Percentiles rank a stretch among this genome's conserved stretches.
Conservation (phyloP, 805 yeast genomes). For the Starmerella apicola region DNA sequence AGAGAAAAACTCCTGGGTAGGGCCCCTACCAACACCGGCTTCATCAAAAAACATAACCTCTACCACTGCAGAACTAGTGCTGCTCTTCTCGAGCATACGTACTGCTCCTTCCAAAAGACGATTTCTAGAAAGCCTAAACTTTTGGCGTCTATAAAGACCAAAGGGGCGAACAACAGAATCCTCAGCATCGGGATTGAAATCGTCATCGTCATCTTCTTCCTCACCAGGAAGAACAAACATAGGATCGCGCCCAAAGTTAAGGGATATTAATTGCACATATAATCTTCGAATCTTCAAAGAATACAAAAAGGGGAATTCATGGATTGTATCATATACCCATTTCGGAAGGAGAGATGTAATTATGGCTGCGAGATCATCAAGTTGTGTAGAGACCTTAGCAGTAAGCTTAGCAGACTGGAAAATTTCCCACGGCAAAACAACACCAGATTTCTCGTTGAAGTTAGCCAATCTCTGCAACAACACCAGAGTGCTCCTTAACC, state of each 20-base stretch:
- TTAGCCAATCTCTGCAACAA: conserved; percentile 3
- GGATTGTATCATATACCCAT: conserved; percentile 69
- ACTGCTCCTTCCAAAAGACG: conserved; percentile 63
- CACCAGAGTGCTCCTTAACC: too few relatives aligned
- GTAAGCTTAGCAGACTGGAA: conserved; percentile 48
- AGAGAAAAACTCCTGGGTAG: conserved; percentile 87
- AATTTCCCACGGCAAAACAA: conserved; percentile 2
- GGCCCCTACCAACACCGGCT: conserved; percentile 94
- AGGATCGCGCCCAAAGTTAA: conserved; percentile 52
- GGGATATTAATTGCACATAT: conserved; percentile 76
- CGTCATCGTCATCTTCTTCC: conserved; percentile 30
- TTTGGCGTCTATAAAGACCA: conserved; percentile 69
- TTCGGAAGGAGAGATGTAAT: conserved; percentile 77
- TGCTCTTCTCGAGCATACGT: conserved; percentile 64
- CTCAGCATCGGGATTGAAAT: conserved; percentile 10
- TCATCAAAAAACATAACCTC: conserved; percentile 85
- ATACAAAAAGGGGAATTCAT: conserved; percentile 65
- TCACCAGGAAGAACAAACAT: conserved; percentile 67
- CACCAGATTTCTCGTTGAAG: conserved; percentile 10
- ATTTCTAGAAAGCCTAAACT: conserved; percentile 62
- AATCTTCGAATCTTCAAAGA: conserved; percentile 71
- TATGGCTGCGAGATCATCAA: conserved; percentile 80
- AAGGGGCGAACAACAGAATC: conserved; percentile 24
- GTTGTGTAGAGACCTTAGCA: conserved; percentile 72
- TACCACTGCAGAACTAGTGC: conserved; percentile 63